These are phyloP conservation scores for Tetrapyrgos nigripes DNA, from an alignment of 1,284 basidiomycete species.

Conservation along the genomic window DNA sequence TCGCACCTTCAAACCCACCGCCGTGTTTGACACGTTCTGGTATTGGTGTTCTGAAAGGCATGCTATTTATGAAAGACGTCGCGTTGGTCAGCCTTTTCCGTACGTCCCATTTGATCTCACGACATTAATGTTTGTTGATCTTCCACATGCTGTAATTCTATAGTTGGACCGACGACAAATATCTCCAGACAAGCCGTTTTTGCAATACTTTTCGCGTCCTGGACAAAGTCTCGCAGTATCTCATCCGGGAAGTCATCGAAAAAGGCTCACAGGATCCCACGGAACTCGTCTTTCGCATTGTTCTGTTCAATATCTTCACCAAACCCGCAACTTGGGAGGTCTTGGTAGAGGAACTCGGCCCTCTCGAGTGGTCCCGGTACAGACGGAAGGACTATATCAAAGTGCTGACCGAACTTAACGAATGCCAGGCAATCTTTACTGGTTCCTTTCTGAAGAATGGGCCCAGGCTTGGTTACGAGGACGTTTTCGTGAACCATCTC, in stretches of 20 bases:
- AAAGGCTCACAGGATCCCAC: conserved; percentile 58
- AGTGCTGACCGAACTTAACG: conserved; percentile 49
- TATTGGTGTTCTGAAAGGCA: conserved; percentile 60
- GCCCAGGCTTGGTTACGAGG: conserved; percentile 47
- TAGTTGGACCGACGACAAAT: conserved; percentile 64
- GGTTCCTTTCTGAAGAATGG: conserved; percentile 69
- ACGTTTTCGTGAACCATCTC: conserved; percentile 60
- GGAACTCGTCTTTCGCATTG: conserved; percentile 65
- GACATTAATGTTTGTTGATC: neutral
- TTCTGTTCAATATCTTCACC: conserved; percentile 68
- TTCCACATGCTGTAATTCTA: neutral
- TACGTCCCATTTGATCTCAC: conserved; percentile 27
- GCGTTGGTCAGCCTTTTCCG: conserved; percentile 53
- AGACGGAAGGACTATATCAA: conserved; percentile 51
- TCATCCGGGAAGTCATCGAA: conserved; percentile 65
- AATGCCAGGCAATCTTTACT: conserved; percentile 56
- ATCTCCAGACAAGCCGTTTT: conserved; percentile 56
- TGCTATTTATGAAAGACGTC: conserved; percentile 58
- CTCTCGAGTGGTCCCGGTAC: conserved; percentile 59
- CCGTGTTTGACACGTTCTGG: conserved; percentile 69
- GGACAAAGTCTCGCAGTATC: conserved; percentile 64
- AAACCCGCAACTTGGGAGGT: conserved; percentile 65
- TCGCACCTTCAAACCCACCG: conserved; percentile 44
- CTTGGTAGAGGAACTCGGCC: conserved; percentile 52
- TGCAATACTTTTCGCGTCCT: conserved; percentile 69